Percentiles rank a stretch among this genome's conserved stretches.
These are phyloP conservation scores for Metschnikowia drakensbergensis DNA, from an alignment of 805 yeast genomes.

Conservation along the genomic window DNA sequence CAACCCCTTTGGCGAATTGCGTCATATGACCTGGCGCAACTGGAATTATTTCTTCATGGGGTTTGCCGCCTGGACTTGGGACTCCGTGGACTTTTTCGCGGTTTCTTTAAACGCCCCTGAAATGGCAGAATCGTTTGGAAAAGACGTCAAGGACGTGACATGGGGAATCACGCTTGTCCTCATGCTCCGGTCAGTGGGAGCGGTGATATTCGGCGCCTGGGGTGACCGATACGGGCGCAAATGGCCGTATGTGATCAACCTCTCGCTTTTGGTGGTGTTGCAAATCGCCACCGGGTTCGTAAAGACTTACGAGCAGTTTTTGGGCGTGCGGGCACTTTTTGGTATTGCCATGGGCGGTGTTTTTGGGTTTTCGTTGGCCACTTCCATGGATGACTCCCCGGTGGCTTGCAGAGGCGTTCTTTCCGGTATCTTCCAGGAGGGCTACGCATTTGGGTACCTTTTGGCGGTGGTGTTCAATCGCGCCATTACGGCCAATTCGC, in stretches of 20 bases:
- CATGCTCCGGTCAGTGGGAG: conserved; percentile 67
- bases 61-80: conserved; percentile 60
- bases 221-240: conserved; percentile 63
- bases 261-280: conserved; percentile 44
- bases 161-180: conserved; percentile 72
- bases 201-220: conserved; percentile 53
- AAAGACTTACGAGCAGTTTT: conserved; percentile 50
- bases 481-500: conserved; percentile 47
- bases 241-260: conserved; percentile 50
- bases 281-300: conserved; percentile 66
- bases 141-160: conserved; percentile 48
- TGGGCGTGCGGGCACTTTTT: conserved; percentile 60
- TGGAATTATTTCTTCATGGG: conserved; percentile 57
- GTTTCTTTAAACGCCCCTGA: conserved; percentile 49
- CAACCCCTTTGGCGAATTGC: conserved; percentile 49
- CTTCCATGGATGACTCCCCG: conserved; percentile 66
- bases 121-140: conserved; percentile 45
- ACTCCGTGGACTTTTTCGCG: conserved; percentile 60
- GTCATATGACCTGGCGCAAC: conserved; percentile 21
- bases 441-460: conserved; percentile 69
- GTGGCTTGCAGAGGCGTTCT: conserved; percentile 52
- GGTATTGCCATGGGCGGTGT: conserved; percentile 73
- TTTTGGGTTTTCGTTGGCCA: conserved; percentile 62
- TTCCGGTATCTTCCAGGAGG: conserved; percentile 73
- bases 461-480: conserved; percentile 63